A percentile compares a stretch with the other conserved stretches of the same genome.
These are phyloP conservation scores for Albophoma yamanashiensis DNA, from an alignment of 2,329 filamentous ascomycete genomes.

Conservation along the genomic window DNA sequence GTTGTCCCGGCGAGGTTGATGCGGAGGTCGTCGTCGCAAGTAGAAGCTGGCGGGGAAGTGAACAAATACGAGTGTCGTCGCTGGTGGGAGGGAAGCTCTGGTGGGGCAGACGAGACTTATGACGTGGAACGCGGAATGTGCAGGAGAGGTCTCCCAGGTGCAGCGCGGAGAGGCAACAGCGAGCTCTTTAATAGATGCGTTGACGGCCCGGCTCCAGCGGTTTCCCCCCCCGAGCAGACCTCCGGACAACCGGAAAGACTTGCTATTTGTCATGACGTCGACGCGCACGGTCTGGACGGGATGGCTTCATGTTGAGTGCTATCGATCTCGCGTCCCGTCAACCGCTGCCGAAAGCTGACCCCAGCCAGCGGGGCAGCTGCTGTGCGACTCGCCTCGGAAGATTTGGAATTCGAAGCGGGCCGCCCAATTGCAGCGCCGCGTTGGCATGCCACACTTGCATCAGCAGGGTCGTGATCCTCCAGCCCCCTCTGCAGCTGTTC, in stretches of 20 bases:
- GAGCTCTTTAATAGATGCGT: background rate
- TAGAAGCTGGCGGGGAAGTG: constrained; percentile 12
- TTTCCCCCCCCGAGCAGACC: background rate
- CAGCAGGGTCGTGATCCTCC: background rate
- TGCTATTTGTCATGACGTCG: background rate
- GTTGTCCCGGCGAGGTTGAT: background rate
- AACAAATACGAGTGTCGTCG: background rate
- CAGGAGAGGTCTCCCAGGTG: background rate
- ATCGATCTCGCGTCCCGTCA: background rate
- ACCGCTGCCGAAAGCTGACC: background rate
- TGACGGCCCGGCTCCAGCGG: background rate
- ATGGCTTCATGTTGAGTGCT: background rate
- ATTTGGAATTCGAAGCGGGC: background rate
- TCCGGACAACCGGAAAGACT: background rate
- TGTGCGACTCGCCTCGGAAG: background rate
- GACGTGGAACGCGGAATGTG: constrained; percentile 10
- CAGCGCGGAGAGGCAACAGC: background rate
- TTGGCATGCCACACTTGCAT: background rate
- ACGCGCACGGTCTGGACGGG: background rate
- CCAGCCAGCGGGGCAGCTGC: background rate
- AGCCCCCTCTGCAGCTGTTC: background rate
- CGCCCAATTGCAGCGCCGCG: background rate
- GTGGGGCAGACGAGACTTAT: constrained; percentile 16
- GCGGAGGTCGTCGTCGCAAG: background rate
- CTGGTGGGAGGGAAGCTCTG: constrained; percentile 3